Percentiles rank a stretch among this genome's conserved stretches.
phyloP scores from a whole-genome alignment of 176 grass and related monocot species.

The Avena sativa region DNA sequence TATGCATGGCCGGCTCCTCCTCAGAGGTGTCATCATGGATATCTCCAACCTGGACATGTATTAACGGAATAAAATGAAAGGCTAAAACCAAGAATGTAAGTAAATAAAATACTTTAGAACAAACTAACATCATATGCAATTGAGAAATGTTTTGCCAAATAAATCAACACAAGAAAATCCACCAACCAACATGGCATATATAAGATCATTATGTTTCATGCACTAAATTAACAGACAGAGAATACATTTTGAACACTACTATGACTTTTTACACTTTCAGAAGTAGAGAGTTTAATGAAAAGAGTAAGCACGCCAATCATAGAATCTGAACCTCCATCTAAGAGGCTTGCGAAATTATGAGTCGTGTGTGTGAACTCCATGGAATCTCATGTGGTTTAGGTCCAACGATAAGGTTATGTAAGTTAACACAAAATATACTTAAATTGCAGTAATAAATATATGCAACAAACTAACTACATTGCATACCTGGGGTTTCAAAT shows the following conservation, averaged over 20 bases:
- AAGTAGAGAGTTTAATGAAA: conserved; percentile 28
- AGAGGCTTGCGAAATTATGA: neutral
- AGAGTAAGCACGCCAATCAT: conserved; percentile 8
- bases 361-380: conserved; percentile 31
- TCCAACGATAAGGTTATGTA: conserved; percentile 13
- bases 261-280: neutral
- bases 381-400: conserved; percentile 37
- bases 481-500: conserved; percentile 71
- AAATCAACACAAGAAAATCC: conserved; percentile 1
- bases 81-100: conserved; percentile 15
- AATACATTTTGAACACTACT: neutral
- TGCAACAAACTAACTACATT: conserved; percentile 29
- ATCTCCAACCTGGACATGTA: conserved; percentile 40
- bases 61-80: conserved; percentile 36
- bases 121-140: conserved; percentile 54
- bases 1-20: conserved; percentile 26
- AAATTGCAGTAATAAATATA: conserved; percentile 25
- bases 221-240: conserved; percentile 28
- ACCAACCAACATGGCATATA: neutral
- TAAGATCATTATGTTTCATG: conserved; percentile 31
- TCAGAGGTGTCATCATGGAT: conserved; percentile 38
- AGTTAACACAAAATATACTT: conserved; percentile 19
- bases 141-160: conserved; percentile 1
- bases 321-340: conserved; percentile 14
- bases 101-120: conserved; percentile 9